Evolutionary conservation across 2,329 filamentous ascomycete genomes (phyloP), one percentile per base, ranked within the genome.

Genomic region (Dactylella cylindrospora): DNA sequence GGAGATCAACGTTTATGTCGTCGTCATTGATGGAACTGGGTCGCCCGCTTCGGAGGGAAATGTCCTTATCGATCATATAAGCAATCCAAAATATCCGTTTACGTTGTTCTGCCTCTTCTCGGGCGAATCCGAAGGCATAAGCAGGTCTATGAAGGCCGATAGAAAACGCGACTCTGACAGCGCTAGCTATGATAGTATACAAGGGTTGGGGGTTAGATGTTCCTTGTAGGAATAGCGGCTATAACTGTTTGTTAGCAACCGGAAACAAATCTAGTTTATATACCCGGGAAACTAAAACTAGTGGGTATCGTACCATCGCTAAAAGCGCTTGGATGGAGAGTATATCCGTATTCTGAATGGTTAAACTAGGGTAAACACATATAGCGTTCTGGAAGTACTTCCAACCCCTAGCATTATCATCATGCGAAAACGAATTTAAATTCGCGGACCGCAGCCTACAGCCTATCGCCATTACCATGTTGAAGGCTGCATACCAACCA

Each of bases 401-500:
- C 90, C 93, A 97, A 0, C 90, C 90, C 33, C 64, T 41, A 25
- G 55, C 84, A 67, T 97, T 93, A 71, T 97, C 91, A 65, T 95
- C 90, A 65, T 87, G 83, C 1, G 90, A 85, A 0, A 95, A 88
- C 6, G 95, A 77, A 69, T 95, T 93, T 76, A 88, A 10, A 29
- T 67, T 65, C 12, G 66, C 66, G 28, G 96, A 89, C 8, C 93
- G 85, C 69, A 98, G 77, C 32, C 93, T 82, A 71, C 96, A 89
- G 3, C 91, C 86, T 67, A 96, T 94, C n/a, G 91, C 93, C 52
- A 98, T 76, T 1, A 86, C 89, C 59, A 95, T 86, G 68, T 98
- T 98, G 69, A 98, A 79, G 73, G 90, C 95, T 3, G 93, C 93
- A 91, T 93, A 98, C 93, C 93, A 98, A 2, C 93, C 93, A 4